Evolutionary conservation across 306 rosid species (phyloP), one percentile per base, ranked within the genome.

Genomic region (Rubus parviflorus): DNA sequence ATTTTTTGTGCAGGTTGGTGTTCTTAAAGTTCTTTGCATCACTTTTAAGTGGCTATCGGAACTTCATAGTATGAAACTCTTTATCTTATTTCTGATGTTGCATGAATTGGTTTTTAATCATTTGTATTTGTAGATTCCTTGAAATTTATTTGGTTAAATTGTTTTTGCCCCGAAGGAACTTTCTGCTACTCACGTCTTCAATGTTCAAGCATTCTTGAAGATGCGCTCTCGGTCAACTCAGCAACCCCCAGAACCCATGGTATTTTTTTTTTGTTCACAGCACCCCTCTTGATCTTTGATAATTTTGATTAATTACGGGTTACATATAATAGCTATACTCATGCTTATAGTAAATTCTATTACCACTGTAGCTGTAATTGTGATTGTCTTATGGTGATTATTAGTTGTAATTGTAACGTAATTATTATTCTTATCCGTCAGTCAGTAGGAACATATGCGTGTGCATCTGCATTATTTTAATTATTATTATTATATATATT

Each of bases 21-120:
- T 95, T 95, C 89, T 85, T 95, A 43, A 90, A 88, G 90, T 95
- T 95, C 87, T 92, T 95, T 82, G 99, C 98, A 76, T 89, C 92
- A 49, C 86, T 95, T 85, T 75, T 95, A 86, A 95, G 98, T 77
- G 99, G 99, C 74, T 95, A 95, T 75, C 99, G 94, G 85, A 95
- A 95, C 85, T 95, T 92, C 87, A 83, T 92, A 47, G 99, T 95
- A 95, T 78, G 97, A 54, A 69, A 15, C 63, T 61, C 49, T 67
- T 53, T 69, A 76, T 86, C 75, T 77, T 41, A 45, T 73, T 78
- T 30, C 67, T 77, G 72, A 74, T 73, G 19, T 73, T 62, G 4
- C 41, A 9, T 70, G 51, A 73, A 73, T 73, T 76, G 63, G 72
- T 68, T 75, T 81, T 61, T 68, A 49, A 78, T 80, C 42, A 52